phyloP scores from a whole-genome alignment of 78 protist genomes.

The Acrasis kona region DNA sequence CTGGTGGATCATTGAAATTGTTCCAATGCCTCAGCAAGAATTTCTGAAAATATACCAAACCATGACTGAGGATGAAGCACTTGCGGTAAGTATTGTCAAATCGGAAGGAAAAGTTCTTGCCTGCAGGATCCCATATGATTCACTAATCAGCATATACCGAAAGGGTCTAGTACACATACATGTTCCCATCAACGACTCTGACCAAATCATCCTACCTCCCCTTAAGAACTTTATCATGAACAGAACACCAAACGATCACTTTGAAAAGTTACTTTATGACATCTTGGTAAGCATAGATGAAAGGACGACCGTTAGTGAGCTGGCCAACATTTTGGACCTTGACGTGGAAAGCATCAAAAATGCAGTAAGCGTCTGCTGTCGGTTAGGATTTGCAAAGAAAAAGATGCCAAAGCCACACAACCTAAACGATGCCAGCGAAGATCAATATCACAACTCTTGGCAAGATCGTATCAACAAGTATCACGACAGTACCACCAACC shows the following conservation, averaged over 20 bases:
- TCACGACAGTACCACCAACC: background rate
- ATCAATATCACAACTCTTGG: background rate
- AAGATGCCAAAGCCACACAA: slow-evolving; percentile 22
- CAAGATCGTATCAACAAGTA: slow-evolving; percentile 3
- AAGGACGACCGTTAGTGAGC: slow-evolving; percentile 61
- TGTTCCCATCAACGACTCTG: slow-evolving; percentile 31
- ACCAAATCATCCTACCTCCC: slow-evolving; percentile 63
- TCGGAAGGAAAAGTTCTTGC: background rate
- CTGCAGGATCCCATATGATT: background rate
- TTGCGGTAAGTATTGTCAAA: background rate
- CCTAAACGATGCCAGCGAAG: slow-evolving; percentile 5
- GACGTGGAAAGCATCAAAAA: slow-evolving; percentile 19
- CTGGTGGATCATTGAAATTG: background rate
- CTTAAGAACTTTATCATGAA: slow-evolving; percentile 89
- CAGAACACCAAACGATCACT: slow-evolving; percentile 56
- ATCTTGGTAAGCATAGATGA: slow-evolving; percentile 84
- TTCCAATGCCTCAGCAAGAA: background rate
- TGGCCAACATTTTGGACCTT: slow-evolving; percentile 30
- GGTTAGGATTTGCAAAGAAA: slow-evolving; percentile 83
- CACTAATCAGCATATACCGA: background rate
- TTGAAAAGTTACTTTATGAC: slow-evolving; percentile 78
- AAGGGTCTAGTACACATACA: slow-evolving; percentile 19
- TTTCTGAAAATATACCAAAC: background rate
- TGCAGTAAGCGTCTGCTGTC: slow-evolving; percentile 64
- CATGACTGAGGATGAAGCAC: background rate